Evolutionary conservation across 371 early-diverging fungal species (phyloP), one percentile per base, ranked within the genome.

Genomic region (Rhizomucor pusillus): DNA sequence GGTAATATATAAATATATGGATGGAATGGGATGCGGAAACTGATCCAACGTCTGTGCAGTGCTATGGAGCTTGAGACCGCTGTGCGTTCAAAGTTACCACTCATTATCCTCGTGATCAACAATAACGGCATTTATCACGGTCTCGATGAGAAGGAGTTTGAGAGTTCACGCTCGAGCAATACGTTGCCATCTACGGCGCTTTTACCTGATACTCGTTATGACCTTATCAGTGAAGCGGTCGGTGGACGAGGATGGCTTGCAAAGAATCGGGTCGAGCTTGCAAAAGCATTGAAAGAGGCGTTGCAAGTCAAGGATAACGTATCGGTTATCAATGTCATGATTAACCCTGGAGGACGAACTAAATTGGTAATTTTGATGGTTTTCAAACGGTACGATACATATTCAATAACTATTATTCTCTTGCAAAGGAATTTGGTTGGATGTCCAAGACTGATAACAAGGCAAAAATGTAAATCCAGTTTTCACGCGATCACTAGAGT

Each of bases 51-150:
- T n/a, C n/a, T 39, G 19, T 45, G 36, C 25, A 71, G 86, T 56
- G 90, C 87, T 4, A 88, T 90, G 84, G 92, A 91, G 63, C 57
- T 91, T 18, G 92, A 91, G 62, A 91, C 92, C 12, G 89, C 87
- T 1, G 73, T 80, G 14, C 77, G 92, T n/a, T 66, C 74, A 18
- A 69, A 75, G 12, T 60, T 91, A 25, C 85, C 90, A 3, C 60
- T 91, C 5, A 43, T 89, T 3, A 73, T 89, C 20, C 75, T 91
- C 22, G 84, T 91, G 4, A 87, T 91, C 54, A 91, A 91, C 65
- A 91, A 91, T 66, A 86, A 80, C 35, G 92, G 92, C 24, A 88
- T 91, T 16, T 91, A 90, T 62, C 81, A 79, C 62, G 92, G 92
- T 1, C 54, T 89, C 37, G 81, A 80, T 6, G 39, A 54, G 1